Evolutionary conservation across 495 filamentous ascomycete genomes (phyloP), one percentile per base, ranked within the genome.

Genomic region (Trichocladium antarcticum): DNA sequence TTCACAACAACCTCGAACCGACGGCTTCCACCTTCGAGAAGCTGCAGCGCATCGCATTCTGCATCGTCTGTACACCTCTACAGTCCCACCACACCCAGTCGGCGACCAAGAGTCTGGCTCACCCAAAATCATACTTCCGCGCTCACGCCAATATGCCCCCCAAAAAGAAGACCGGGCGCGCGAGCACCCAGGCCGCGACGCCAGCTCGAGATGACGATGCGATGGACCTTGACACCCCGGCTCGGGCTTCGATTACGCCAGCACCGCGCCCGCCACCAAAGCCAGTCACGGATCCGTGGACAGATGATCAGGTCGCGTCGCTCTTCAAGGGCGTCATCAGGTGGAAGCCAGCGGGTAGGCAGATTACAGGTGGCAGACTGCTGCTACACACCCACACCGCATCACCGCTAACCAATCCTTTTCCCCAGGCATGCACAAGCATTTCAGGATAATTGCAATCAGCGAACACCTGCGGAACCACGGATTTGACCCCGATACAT

Each of bases 361-460:
- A 38, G 20, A 32, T 15, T 27, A 15, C 9, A 28, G 19, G n/a
- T n/a, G n/a, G n/a, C n/a, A n/a, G 24, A 3, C 4, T 27, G 24
- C 24, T 8, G 24, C 24, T 8, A 27, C 24, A 27, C 24, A 27
- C 37, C 1, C 20, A 8, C 16, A 36, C 17, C 43, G 24, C n/a
- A 10, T 14, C 37, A 41, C 52, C 41, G 37, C 55, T 53, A 43
- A 51, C 50, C 43, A 20, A 49, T 20, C 11, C 37, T 24, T 10
- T 14, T 29, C 12, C 16, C 9, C 49, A 95, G 90, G 90, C 42
- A 82, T 98, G 72, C 90, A 98, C 70, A 97, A 93, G 66, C 89
- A 97, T 68, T 97, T 98, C 63, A 86, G 87, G 19, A 90, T 97
- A 72, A 80, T 96, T 48, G 80, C 87, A 3, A 88, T 98, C 28